phyloP scores from a whole-genome alignment of 2,329 filamentous ascomycete species.

The Alternaria atra region DNA sequence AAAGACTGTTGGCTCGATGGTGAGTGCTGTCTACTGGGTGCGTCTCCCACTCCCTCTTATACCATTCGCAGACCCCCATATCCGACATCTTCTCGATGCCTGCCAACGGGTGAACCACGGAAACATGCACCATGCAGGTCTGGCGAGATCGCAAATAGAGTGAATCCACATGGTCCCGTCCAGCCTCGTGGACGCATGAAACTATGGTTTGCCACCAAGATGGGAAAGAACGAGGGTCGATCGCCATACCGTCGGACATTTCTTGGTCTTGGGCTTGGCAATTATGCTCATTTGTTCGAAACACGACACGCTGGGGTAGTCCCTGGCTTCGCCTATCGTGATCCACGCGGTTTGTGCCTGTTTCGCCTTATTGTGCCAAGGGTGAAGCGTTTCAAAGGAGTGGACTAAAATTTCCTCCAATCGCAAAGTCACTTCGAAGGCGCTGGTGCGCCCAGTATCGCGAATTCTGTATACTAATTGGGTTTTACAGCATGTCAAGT shows the following conservation, averaged over 20 bases:
- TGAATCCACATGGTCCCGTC: conserved; percentile 11
- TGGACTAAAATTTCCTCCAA: conserved; percentile 11
- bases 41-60: conserved; percentile 20
- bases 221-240: conserved; percentile 16
- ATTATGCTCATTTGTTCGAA: conserved; percentile 29
- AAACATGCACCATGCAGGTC: neutral
- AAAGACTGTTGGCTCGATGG: conserved; percentile 29
- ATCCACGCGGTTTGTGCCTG: conserved; percentile 2
- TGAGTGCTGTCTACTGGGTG: conserved; percentile 21
- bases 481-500: neutral
- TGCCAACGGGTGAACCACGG: neutral
- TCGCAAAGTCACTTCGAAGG: neutral
- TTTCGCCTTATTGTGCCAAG: conserved; percentile 12
- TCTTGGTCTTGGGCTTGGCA: conserved; percentile 8
- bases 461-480: neutral
- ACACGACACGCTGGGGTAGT: conserved; percentile 19
- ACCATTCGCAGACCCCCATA: conserved; percentile 10
- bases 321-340: conserved; percentile 20
- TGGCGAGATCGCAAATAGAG: conserved; percentile 11
- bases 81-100: neutral
- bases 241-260: conserved; percentile 14
- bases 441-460: neutral
- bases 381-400: conserved; percentile 14
- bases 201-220: conserved; percentile 10
- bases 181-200: conserved; percentile 15